Percentiles rank a stretch among this genome's conserved stretches.
phyloP scores from a whole-genome alignment of 2,329 filamentous ascomycete genomes.

The Chrysoporthe puriensis region DNA sequence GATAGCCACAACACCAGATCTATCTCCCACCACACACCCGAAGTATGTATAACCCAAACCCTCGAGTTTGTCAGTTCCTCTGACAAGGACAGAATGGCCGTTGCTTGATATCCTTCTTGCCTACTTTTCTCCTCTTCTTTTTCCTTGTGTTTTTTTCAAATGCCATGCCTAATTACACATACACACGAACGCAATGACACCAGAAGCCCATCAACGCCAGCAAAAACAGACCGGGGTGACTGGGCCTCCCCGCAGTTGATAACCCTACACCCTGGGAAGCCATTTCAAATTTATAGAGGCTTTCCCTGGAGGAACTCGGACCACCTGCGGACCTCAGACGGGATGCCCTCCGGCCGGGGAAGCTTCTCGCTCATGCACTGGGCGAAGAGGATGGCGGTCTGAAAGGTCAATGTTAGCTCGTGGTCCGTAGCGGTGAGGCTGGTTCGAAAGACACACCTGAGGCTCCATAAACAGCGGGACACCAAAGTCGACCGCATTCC shows the following conservation, averaged over 20 bases:
- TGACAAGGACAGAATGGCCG: not conserved
- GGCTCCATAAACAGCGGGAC: conserved; percentile 98
- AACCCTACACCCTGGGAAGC: conserved; percentile 15
- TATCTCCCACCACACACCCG: not conserved
- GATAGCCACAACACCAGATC: conserved; percentile 2
- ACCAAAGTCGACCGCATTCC: conserved; percentile 97
- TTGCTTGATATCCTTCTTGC: conserved; percentile 17
- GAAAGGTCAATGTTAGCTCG: conserved; percentile 37
- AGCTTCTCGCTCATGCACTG: conserved; percentile 98
- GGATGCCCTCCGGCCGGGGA: conserved; percentile 84
- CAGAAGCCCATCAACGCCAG: conserved; percentile 25
- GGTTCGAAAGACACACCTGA: conserved; percentile 65
- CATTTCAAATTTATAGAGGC: conserved; percentile 62
- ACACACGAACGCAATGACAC: conserved; percentile 15
- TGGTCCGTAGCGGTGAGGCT: not conserved
- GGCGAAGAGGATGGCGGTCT: conserved; percentile 96
- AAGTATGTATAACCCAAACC: not conserved
- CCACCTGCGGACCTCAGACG: conserved; percentile 89
- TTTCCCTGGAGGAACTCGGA: conserved; percentile 92
- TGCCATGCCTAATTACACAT: conserved; percentile 23
- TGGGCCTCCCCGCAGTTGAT: not conserved
- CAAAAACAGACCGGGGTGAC: conserved; percentile 6
- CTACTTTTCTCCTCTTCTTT: conserved; percentile 6
- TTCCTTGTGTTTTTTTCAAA: not conserved
- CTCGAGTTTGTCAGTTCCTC: not conserved